Evolutionary conservation across 495 filamentous ascomycete genomes (phyloP).

Genomic region (Hyphodiscus hymeniophilus): DNA sequence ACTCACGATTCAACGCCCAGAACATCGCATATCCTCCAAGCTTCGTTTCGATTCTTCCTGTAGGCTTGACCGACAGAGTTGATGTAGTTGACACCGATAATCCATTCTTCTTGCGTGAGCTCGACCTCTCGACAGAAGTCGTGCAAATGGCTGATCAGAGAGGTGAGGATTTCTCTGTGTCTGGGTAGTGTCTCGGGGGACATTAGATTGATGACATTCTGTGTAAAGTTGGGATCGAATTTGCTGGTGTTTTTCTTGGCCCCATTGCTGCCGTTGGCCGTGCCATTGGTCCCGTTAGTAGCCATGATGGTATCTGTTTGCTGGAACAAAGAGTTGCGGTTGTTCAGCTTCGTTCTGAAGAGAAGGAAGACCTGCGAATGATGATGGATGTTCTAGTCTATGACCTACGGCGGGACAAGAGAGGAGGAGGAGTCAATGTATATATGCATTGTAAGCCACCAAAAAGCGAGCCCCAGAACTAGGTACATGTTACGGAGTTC

Average conservation of each 20-base stretch:
- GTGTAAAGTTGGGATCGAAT: slow-evolving; percentile 57
- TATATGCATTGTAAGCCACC: no score
- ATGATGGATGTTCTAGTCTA: no score
- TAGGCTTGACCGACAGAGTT: slow-evolving; percentile 34
- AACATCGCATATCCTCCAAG: slow-evolving; percentile 67
- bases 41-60: slow-evolving; percentile 49
- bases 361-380: no score
- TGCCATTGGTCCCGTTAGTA: no score
- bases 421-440: no score
- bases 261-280: background rate
- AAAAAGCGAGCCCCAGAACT: no score
- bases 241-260: background rate
- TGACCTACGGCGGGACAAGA: no score
- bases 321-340: no score
- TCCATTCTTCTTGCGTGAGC: slow-evolving; percentile 55
- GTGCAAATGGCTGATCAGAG: slow-evolving; percentile 53
- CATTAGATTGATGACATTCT: slow-evolving; percentile 58
- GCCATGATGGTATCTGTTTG: no score
- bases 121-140: slow-evolving; percentile 61
- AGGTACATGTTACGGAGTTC: no score
- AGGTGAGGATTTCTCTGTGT: slow-evolving; percentile 42
- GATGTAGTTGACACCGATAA: slow-evolving; percentile 52
- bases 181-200: slow-evolving; percentile 51
- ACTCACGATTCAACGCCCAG: slow-evolving; percentile 74
- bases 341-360: no score